These are phyloP conservation scores for Mucor velutinosus DNA, from an alignment of 371 early-diverging fungal species.

Conservation along the genomic window DNA sequence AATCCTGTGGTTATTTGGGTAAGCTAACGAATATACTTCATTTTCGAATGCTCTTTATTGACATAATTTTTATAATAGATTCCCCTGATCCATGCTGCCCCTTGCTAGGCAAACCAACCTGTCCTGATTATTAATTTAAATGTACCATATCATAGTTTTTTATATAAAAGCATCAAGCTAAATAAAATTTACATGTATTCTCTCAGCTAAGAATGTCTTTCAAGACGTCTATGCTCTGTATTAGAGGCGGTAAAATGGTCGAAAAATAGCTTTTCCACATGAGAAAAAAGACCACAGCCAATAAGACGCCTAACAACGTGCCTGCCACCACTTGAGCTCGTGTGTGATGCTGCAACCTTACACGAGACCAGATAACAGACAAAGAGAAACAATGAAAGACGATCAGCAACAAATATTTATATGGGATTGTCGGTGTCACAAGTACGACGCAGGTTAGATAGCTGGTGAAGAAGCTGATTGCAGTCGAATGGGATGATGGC, in stretches of 20 bases:
- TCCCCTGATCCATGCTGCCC: conserved; percentile 21
- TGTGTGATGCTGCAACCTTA: conserved; percentile 53
- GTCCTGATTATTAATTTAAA: conserved; percentile 5
- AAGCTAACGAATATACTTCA: background rate
- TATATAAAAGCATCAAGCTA: background rate
- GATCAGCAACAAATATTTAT: conserved; percentile 4
- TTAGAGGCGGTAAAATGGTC: background rate
- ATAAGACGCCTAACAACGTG: conserved; percentile 35
- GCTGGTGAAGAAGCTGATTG: conserved; percentile 69
- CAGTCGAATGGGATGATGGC: conserved; percentile 78
- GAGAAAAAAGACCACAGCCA: conserved; percentile 39
- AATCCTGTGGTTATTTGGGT: conserved; percentile 16
- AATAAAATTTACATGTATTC: background rate
- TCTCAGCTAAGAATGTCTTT: background rate
- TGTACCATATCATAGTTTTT: background rate
- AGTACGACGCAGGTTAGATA: conserved; percentile 42
- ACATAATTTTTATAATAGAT: background rate
- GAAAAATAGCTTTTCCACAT: conserved; percentile 27
- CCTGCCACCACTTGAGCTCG: conserved; percentile 56
- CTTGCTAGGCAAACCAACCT: conserved; percentile 10
- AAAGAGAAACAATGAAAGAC: conserved; percentile 38
- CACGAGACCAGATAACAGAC: conserved; percentile 58
- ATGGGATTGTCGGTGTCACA: background rate
- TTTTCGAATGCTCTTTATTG: background rate
- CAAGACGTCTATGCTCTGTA: background rate